A percentile compares a stretch with the other conserved stretches of the same genome.
These are phyloP conservation scores for Myxozyma neglecta DNA, from an alignment of 805 yeast genomes.

Conservation along the genomic window DNA sequence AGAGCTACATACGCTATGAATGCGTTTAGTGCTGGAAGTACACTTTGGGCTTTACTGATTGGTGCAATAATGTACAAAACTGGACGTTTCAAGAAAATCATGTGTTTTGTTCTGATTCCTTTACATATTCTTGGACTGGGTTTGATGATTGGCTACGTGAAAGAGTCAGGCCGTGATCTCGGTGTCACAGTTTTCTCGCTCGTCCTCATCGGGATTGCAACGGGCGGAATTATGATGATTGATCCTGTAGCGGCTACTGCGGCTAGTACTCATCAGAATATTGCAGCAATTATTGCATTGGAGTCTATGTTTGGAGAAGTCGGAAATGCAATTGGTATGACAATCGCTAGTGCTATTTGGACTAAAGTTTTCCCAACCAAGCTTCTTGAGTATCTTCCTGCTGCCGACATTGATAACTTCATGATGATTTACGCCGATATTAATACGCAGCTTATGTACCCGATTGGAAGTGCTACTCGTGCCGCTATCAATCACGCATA, in stretches of 20 bases:
- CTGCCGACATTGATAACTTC: neutral
- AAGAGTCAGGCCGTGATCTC: slow-evolving; percentile 44
- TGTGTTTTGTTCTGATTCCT: neutral
- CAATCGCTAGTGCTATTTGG: slow-evolving; percentile 66
- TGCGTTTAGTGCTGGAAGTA: slow-evolving; percentile 36
- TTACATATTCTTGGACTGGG: neutral
- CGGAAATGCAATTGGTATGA: slow-evolving; percentile 59
- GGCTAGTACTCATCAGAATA: slow-evolving; percentile 54
- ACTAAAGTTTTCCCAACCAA: slow-evolving; percentile 36
- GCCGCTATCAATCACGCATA: slow-evolving; percentile 28
- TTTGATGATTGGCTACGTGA: neutral
- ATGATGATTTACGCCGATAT: slow-evolving; percentile 38
- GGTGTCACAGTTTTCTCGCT: slow-evolving; percentile 61
- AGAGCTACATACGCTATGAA: neutral
- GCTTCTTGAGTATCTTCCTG: slow-evolving; percentile 30
- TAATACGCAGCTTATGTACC: neutral
- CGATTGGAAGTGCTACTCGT: slow-evolving; percentile 54
- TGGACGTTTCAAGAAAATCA: neutral
- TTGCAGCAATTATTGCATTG: slow-evolving; percentile 56
- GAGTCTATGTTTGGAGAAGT: slow-evolving; percentile 53
- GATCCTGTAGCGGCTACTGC: slow-evolving; percentile 57
- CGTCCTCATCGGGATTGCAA: slow-evolving; percentile 61
- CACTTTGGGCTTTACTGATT: slow-evolving; percentile 40
- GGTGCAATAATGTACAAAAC: neutral
- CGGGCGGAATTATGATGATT: slow-evolving; percentile 60